Evolutionary conservation across 768 basidiomycete genomes (phyloP), one percentile per base, ranked within the genome.

Genomic region (Macrolepiota dolichaula): DNA sequence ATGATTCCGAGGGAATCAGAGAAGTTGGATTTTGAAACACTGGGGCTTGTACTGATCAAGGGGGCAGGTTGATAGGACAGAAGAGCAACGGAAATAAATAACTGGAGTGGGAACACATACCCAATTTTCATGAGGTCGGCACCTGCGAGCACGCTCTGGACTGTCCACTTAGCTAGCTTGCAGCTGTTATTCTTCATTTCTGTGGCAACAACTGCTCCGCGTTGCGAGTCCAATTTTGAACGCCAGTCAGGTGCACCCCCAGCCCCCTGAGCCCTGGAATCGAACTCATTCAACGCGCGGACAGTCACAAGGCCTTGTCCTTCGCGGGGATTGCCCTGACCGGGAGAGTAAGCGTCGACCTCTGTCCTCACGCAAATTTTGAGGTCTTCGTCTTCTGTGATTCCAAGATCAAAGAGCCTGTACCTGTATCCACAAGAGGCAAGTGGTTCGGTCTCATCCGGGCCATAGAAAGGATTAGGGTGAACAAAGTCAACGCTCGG

Each of bases 171-270:
- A 19, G 96, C 95, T 29, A 99, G 83, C 74, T 99, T 99, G 78
- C 89, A 95, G 67, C 89, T 92, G 78, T 99, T 99, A 76, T 99
- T 99, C 80, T 98, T 99, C 97, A 98, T 98, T 81, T 99, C 97
- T 25, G 94, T 96, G 37, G 97, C 94, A 62, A 98, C 95, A 46
- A 99, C 96, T 1, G 97, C 97, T 64, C 97, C 97, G 49, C 95
- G 86, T 74, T 98, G 95, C 4, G 91, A 88, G 75, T 99, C 97
- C 46, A 99, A 78, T 76, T 96, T 96, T n/a, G 91, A 85, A 36
- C 96, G 86, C 97, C 97, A 99, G 74, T 99, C 97, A n/a, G 95
- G 92, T 17, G 96, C 95, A 52, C 95, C 94, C 27, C 95, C 96
- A 0, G 92, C 88, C 24, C 96, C 96, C 65, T 86, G 85, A 1